Base-by-base conservation (phyloP, 2,329 filamentous ascomycete species). In the Penicillium sp. region DNA sequence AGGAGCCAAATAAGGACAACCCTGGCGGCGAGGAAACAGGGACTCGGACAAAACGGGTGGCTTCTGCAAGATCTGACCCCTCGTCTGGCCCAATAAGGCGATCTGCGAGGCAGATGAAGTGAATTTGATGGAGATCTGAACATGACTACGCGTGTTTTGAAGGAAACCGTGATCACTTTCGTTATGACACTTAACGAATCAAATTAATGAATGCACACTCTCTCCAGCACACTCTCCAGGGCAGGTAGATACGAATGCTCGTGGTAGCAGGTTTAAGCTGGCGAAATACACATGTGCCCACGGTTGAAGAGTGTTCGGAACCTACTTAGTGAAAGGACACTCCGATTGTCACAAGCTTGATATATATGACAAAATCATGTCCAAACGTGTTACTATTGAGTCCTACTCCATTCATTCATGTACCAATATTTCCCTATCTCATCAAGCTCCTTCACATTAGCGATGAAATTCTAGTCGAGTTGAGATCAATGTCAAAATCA, bases 41-140 rank as follows among this genome's bases (percentile, higher is more conserved):
- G 28, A 58, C 68, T 24, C 67, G 62, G 40, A 67, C 72, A 12
- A 75, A 75, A 60, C 63, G 70, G 17, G 47, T 70, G 37, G 70
- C 69, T 26, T 60, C 68, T 24, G 65, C 35, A 24, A 58, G 55
- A 26, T 55, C 55, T 4, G 38, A 22, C 38, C 60, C 60, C 28
- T 57, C 67, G 37, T 61, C 73, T 51, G 65, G 59, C 9, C 63
- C 69, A 1, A 66, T 70, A 42, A 72, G 74, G 22, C 65, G 73
- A 30, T 76, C 75, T 17, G 50, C 73, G 9, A 70, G 74, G 40
- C 69, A 72, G 61, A 68, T 67, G 61, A 70, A 68, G 35, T 75
- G 68, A 68, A 62, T 28, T 59, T 57, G 51, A 51, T 22, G 35
- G 35, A 38, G 12, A n/a, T 47, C 38, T 49, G 47, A 22, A 37